Percentiles rank a stretch among this genome's conserved stretches.
Conservation (phyloP, 345 rosid genomes). For the Acer campestre region DNA sequence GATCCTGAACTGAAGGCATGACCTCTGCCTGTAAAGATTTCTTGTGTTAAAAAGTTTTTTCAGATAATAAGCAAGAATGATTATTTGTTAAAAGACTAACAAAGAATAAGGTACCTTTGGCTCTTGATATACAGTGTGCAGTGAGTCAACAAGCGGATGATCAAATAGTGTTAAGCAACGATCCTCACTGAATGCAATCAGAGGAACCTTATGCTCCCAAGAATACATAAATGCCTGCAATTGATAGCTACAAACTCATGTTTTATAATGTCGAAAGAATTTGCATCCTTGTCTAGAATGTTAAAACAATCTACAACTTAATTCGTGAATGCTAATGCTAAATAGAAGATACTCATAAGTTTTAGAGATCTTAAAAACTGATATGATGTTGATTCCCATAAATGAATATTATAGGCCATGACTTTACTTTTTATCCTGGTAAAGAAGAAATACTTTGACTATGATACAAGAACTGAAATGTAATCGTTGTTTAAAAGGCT, state of each 20-base stretch:
- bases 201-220: conserved; percentile 78
- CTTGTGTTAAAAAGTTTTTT: conserved; percentile 12
- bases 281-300: conserved; percentile 3
- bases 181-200: conserved; percentile 79
- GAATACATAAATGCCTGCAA: conserved; percentile 79
- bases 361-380: neutral
- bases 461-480: neutral
- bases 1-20: conserved; percentile 75
- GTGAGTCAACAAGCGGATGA: conserved; percentile 76
- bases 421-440: neutral
- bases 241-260: neutral
- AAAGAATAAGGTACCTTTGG: conserved; percentile 57
- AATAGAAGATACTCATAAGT: conserved; percentile 4
- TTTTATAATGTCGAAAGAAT: neutral
- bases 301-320: neutral
- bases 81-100: conserved; percentile 9
- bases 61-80: conserved; percentile 17
- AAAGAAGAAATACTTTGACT: neutral
- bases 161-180: conserved; percentile 86
- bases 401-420: neutral
- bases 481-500: neutral
- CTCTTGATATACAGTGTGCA: conserved; percentile 75
- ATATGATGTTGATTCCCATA: neutral
- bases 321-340: neutral
- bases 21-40: conserved; percentile 72